These are phyloP conservation scores for Phanerochaete sordida DNA, from an alignment of 768 basidiomycete species.

Conservation along the genomic window DNA sequence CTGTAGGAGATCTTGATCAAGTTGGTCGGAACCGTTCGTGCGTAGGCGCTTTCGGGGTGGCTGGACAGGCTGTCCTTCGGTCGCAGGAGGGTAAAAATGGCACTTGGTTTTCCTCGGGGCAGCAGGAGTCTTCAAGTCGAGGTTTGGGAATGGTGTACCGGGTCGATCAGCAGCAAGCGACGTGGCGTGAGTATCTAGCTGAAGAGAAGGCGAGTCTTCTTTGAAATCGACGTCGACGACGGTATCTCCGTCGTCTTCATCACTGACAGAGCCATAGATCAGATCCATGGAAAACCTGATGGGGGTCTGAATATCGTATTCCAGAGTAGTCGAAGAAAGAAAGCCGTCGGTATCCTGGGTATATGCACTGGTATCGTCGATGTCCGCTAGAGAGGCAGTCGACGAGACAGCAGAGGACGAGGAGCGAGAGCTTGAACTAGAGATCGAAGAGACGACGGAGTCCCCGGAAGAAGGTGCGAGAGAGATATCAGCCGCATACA, in stretches of 20 bases:
- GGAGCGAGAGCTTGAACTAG: background rate
- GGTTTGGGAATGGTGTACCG: background rate
- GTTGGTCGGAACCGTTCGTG: background rate
- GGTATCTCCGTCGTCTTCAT: background rate
- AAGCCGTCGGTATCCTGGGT: background rate
- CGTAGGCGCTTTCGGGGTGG: background rate
- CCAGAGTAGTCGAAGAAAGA: background rate
- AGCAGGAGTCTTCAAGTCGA: background rate
- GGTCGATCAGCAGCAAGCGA: background rate
- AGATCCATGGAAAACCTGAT: background rate
- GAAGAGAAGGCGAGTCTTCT: background rate
- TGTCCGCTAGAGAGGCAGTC: background rate
- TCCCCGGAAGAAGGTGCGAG: background rate
- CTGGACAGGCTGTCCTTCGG: background rate
- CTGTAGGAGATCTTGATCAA: background rate
- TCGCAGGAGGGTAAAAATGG: slow-evolving; percentile 1
- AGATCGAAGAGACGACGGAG: background rate
- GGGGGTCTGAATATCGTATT: background rate
- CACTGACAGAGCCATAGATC: background rate
- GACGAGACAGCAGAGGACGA: background rate
- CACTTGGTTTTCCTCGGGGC: slow-evolving; percentile 6
- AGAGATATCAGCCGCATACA: slow-evolving; percentile 10
- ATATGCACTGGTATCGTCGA: background rate
- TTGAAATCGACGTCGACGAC: background rate
- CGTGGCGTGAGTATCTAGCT: background rate